Percentiles rank a stretch among this genome's conserved stretches.
These are phyloP conservation scores for Mortierella sp. DNA, from an alignment of 371 early-diverging fungal species.

Conservation along the genomic window DNA sequence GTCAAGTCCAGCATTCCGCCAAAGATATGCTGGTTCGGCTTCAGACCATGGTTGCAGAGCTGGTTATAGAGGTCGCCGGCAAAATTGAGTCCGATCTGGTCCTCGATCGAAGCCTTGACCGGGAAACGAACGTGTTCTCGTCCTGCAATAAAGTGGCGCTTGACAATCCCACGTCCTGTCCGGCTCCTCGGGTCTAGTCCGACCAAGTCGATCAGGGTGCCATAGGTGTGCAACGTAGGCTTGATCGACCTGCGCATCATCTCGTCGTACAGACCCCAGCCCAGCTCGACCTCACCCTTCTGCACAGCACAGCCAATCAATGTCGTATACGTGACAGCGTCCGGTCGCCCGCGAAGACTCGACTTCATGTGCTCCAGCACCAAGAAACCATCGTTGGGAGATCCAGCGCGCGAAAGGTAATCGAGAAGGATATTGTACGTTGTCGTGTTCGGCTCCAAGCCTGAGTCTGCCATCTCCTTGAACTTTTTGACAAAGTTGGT, in stretches of 20 bases:
- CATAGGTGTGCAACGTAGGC: constrained; percentile 33
- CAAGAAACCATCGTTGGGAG: constrained; percentile 27
- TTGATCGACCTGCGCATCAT: constrained; percentile 29
- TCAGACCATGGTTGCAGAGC: constrained; percentile 37
- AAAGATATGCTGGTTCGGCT: constrained; percentile 46
- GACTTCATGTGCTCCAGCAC: constrained; percentile 39
- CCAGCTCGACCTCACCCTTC: constrained; percentile 21
- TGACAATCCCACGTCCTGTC: constrained; percentile 22
- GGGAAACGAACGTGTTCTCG: constrained; percentile 25
- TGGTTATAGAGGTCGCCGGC: constrained; percentile 43
- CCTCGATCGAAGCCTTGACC: constrained; percentile 28
- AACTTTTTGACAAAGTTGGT: constrained; percentile 18
- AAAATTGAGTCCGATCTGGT: constrained; percentile 35
- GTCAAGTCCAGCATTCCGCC: constrained; percentile 30
- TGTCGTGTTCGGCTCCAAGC: constrained; percentile 33
- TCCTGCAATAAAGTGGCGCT: constrained; percentile 15
- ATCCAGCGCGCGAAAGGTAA: neutral
- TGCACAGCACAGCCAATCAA: constrained; percentile 32
- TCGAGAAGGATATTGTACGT: constrained; percentile 41
- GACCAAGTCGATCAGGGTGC: constrained; percentile 31
- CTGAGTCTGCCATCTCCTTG: neutral
- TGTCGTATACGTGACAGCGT: constrained; percentile 38
- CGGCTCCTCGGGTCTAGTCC: constrained; percentile 34
- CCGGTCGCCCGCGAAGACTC: constrained; percentile 11
- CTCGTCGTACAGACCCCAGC: constrained; percentile 44